These are phyloP conservation scores for Saturnispora quitensis DNA, from an alignment of 805 yeast species.

Conservation along the genomic window DNA sequence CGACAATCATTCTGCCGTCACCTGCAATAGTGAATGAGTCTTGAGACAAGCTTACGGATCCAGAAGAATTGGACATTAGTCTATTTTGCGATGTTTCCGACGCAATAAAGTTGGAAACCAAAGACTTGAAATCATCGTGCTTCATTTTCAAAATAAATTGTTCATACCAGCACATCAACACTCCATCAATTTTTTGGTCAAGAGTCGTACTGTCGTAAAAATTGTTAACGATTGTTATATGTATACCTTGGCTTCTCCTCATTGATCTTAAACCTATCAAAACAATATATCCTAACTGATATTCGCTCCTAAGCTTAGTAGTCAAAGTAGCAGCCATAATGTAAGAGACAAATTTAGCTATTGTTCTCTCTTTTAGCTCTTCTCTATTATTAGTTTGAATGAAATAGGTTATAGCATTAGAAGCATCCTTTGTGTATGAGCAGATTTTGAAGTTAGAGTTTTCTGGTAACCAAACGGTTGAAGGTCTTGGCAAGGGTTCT, in stretches of 20 bases:
- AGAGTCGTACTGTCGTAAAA: constrained; percentile 33
- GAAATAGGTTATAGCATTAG: constrained; percentile 43
- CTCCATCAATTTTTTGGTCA: constrained; percentile 39
- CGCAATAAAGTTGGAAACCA: constrained; percentile 32
- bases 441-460: constrained; percentile 30
- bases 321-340: constrained; percentile 36
- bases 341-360: constrained; percentile 40
- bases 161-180: constrained; percentile 34
- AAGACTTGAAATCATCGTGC: constrained; percentile 29
- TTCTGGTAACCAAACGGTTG: constrained; percentile 31
- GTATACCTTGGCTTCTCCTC: constrained; percentile 48
- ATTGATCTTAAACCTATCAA: constrained; percentile 46
- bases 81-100: constrained; percentile 15
- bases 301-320: constrained; percentile 42
- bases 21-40: constrained; percentile 18
- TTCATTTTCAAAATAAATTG: constrained; percentile 23
- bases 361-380: constrained; percentile 26
- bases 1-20: constrained; percentile 21
- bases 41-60: constrained; percentile 20
- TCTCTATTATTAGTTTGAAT: constrained; percentile 47
- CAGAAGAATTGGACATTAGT: constrained; percentile 12
- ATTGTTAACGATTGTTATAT: constrained; percentile 48
- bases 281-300: constrained; percentile 55
- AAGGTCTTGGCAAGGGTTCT: constrained; percentile 20
- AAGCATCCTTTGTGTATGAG: constrained; percentile 38